These are phyloP conservation scores for Posidonia oceanica DNA, from an alignment of 116 monocot genomes.

Conservation along the genomic window DNA sequence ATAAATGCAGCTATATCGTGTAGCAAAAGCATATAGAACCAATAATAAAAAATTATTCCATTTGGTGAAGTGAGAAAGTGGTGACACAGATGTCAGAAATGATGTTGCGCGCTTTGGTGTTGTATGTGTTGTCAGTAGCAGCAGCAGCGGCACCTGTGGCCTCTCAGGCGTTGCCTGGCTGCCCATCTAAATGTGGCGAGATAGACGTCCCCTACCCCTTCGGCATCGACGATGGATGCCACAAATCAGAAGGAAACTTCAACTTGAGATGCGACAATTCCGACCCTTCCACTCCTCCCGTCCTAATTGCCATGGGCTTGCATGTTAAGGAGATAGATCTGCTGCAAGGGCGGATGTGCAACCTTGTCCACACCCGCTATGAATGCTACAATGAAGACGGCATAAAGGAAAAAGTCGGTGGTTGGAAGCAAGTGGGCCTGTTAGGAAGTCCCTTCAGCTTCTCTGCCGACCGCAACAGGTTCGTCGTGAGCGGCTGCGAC, in stretches of 20 bases:
- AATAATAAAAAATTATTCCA: not conserved
- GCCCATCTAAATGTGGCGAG: constrained; percentile 12
- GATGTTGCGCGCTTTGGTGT: too few species aligned
- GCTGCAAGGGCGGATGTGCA: not conserved
- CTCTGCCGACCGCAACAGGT: not conserved
- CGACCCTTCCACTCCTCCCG: constrained; percentile 1
- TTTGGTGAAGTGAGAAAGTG: too few species aligned
- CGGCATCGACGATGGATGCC: constrained; percentile 19
- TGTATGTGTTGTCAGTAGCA: too few species aligned
- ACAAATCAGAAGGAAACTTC: not conserved
- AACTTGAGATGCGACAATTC: constrained; percentile 9
- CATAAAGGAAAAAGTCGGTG: not conserved
- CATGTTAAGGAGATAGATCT: not conserved
- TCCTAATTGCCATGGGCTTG: too few species aligned
- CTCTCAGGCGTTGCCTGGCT: not conserved
- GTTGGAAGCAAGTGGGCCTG: not conserved
- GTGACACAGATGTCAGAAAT: too few species aligned
- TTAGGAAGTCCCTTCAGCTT: not conserved
- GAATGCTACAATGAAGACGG: constrained; percentile 12
- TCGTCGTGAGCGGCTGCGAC: constrained; percentile 22
- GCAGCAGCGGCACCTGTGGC: too few species aligned
- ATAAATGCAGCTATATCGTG: not conserved
- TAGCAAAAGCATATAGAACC: not conserved
- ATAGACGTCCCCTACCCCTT: constrained; percentile 20
- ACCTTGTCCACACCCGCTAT: not conserved